phyloP scores from a whole-genome alignment of 2,329 filamentous ascomycete species.

The Alternaria burnsii region DNA sequence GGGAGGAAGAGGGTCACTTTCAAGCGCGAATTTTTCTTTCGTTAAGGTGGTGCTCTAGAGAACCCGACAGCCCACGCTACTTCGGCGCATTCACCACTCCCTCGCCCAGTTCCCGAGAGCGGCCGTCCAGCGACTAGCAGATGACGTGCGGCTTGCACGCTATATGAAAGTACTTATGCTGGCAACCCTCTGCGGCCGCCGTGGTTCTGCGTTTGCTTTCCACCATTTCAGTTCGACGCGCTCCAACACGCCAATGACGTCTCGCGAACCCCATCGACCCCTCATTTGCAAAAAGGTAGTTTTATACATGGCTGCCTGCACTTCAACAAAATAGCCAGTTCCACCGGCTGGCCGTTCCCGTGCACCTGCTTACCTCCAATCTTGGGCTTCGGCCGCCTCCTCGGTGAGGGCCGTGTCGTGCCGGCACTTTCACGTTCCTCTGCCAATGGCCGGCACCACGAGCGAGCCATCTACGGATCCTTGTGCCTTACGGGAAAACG shows the following conservation, averaged over 20 bases:
- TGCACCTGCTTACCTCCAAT: slow-evolving; percentile 3
- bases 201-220: slow-evolving; percentile 10
- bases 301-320: slow-evolving; percentile 7
- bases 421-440: slow-evolving; percentile 17
- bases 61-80: slow-evolving; percentile 24
- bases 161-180: slow-evolving; percentile 2
- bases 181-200: neutral
- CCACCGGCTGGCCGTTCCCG: neutral
- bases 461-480: slow-evolving; percentile 23
- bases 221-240: slow-evolving; percentile 15
- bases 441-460: slow-evolving; percentile 20
- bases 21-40: slow-evolving; percentile 31
- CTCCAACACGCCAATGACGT: slow-evolving; percentile 29
- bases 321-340: neutral
- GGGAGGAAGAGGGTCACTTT: slow-evolving; percentile 33
- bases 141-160: slow-evolving; percentile 5
- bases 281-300: slow-evolving; percentile 13
- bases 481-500: slow-evolving; percentile 32
- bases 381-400: slow-evolving; percentile 26
- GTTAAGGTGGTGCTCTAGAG: slow-evolving; percentile 26
- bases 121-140: slow-evolving; percentile 14
- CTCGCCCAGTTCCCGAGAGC: slow-evolving; percentile 26
- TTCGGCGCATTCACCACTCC: slow-evolving; percentile 23
- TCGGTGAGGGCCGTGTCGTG: slow-evolving; percentile 21
- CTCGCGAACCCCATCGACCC: slow-evolving; percentile 21